Evolutionary conservation across 2,329 filamentous ascomycete species (phyloP).

Genomic region (Diaporthe ilicicola): DNA sequence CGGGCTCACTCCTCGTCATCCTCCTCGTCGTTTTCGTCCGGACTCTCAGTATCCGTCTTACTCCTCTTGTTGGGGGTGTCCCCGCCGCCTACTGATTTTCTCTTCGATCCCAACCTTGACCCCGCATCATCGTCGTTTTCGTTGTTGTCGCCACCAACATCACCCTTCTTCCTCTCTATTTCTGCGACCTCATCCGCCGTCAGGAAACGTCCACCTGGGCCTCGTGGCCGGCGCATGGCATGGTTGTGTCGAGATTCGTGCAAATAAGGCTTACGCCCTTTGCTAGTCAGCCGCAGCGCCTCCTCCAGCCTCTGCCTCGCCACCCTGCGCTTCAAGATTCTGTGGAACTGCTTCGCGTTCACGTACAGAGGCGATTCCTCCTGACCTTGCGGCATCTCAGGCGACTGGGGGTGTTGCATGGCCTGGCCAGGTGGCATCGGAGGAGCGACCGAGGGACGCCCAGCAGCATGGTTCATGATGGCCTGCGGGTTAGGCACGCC

Average conservation of each 20-base stretch:
- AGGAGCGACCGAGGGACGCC: slow-evolving; percentile 60
- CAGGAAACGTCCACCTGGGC: slow-evolving; percentile 92
- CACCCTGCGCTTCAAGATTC: slow-evolving; percentile 92
- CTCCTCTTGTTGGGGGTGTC: slow-evolving; percentile 61
- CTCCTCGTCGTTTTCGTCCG: slow-evolving; percentile 49
- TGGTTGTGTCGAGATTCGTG: slow-evolving; percentile 98
- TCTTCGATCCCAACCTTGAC: slow-evolving; percentile 60
- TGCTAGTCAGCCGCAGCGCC: slow-evolving; percentile 87
- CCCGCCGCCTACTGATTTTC: slow-evolving; percentile 64
- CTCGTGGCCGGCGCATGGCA: slow-evolving; percentile 93
- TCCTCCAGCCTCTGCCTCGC: slow-evolving; percentile 95
- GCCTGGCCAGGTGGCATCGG: slow-evolving; percentile 70
- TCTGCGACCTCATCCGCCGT: slow-evolving; percentile 95
- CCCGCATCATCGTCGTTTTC: slow-evolving; percentile 43
- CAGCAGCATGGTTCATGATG: slow-evolving; percentile 74
- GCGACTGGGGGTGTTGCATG: slow-evolving; percentile 76
- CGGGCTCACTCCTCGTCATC: slow-evolving; percentile 37
- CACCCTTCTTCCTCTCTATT: slow-evolving; percentile 74
- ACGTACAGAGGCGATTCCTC: slow-evolving; percentile 97
- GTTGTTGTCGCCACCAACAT: slow-evolving; percentile 48
- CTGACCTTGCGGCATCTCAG: slow-evolving; percentile 77
- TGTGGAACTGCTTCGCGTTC: slow-evolving; percentile 98
- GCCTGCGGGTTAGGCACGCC: slow-evolving; percentile 77
- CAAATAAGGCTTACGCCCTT: slow-evolving; percentile 95
- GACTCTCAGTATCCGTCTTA: slow-evolving; percentile 52